Conservation (phyloP, 2,329 filamentous ascomycete genomes). For the Hymenoscyphus linearis region DNA sequence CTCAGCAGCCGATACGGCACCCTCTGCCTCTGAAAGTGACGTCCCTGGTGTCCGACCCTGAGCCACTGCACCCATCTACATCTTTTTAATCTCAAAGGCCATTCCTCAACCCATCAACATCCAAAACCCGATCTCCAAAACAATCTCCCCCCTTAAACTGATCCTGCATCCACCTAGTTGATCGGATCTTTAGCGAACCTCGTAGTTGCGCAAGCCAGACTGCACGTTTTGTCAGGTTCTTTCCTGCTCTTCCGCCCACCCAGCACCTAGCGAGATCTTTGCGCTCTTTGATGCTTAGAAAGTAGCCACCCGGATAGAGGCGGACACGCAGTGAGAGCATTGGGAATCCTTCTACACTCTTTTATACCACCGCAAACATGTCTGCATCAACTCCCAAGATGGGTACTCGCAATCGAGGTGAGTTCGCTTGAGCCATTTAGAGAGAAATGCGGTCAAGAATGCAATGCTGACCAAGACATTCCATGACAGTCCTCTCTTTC, state of each 20-base stretch:
- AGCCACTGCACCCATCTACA: not conserved
- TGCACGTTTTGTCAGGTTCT: no score
- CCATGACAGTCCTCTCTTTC: conserved; percentile 77
- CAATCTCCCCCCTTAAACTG: not conserved
- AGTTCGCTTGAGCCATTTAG: conserved; percentile 11
- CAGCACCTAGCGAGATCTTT: not conserved
- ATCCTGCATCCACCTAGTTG: not conserved
- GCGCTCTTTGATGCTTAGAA: not conserved
- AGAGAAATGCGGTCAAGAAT: conserved; percentile 1
- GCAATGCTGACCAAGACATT: conserved; percentile 20
- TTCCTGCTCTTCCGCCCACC: not conserved
- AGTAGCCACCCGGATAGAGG: conserved; percentile 17
- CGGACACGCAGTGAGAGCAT: conserved; percentile 14
- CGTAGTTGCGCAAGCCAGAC: not conserved
- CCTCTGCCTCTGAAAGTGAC: not conserved
- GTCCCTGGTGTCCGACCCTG: not conserved
- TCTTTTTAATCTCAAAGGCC: not conserved
- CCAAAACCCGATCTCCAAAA: not conserved
- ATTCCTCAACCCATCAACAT: not conserved
- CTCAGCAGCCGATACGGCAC: not conserved
- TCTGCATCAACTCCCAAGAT: conserved; percentile 23
- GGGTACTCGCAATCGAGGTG: conserved; percentile 32
- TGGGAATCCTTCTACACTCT: conserved; percentile 14
- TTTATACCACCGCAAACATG: conserved; percentile 11
- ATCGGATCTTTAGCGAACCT: not conserved